Percentiles rank a stretch among this genome's conserved stretches.
phyloP scores from a whole-genome alignment of 257 asterid genomes.

The Rauvolfia tetraphylla region DNA sequence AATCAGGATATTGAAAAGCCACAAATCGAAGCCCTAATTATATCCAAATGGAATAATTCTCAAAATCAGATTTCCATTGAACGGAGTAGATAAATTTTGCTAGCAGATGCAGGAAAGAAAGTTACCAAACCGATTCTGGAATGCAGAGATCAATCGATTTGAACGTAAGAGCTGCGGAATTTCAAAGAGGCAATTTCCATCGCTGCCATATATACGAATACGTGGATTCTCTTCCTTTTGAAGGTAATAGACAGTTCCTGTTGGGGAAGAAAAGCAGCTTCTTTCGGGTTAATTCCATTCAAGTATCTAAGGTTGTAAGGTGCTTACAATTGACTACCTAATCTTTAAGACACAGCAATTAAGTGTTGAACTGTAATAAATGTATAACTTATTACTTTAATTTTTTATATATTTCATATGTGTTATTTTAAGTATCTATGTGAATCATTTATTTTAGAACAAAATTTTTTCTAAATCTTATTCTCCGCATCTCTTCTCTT shows the following conservation, averaged over 20 bases:
- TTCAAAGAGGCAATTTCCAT: slow-evolving; percentile 7
- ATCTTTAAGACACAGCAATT: too few relatives aligned
- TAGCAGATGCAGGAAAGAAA: background rate
- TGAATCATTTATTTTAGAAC: too few relatives aligned
- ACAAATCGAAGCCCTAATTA: slow-evolving; percentile 25
- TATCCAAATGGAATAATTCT: slow-evolving; percentile 2
- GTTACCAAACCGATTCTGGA: slow-evolving; percentile 1
- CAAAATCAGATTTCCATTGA: background rate
- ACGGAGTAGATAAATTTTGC: background rate
- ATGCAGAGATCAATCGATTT: slow-evolving; percentile 9
- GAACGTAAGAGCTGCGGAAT: slow-evolving; percentile 1
- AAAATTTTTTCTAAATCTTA: too few relatives aligned
- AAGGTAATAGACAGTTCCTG: background rate
- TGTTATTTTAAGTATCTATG: too few relatives aligned
- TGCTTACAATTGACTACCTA: too few relatives aligned
- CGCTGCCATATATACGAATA: background rate
- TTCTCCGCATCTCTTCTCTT: too few relatives aligned
- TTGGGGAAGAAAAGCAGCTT: background rate
- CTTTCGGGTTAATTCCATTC: too few relatives aligned
- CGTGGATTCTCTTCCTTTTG: background rate
- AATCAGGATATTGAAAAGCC: slow-evolving; percentile 7
- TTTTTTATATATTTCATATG: too few relatives aligned
- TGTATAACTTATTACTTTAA: too few relatives aligned
- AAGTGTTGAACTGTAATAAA: too few relatives aligned
- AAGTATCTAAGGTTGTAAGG: too few relatives aligned